Base-by-base conservation (phyloP, 768 basidiomycete genomes). In the Trichaptum fuscoviolaceum region DNA sequence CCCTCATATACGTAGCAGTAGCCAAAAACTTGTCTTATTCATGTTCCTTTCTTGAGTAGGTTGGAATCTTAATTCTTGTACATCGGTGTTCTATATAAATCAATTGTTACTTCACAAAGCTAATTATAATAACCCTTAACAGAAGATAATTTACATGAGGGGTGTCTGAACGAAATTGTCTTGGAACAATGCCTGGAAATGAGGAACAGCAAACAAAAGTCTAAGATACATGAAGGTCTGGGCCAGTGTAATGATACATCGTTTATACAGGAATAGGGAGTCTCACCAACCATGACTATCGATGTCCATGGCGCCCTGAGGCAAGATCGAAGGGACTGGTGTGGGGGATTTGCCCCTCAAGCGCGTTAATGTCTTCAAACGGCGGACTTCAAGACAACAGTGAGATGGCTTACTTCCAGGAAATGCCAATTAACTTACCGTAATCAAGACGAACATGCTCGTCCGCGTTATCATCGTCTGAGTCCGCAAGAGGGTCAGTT, bases 381-480 rank as follows among this genome's bases (percentile, higher is more conserved):
- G 59, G 30, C 59, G 59, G 4, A 23, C 59, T 61, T 25, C 23
- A 61, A 15, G 23, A 61, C 23, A 61, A 24, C 24, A 25, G 23
- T 18, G 59, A 61, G 59, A 12, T 25, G 15, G 25, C 15, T 25
- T 61, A n/a, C 57, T 4, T 6, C 15, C 23, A 34, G 59, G 24
- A 25, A 34, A 18, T 25, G 3, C 10, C 3, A 15, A 60, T 42
- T 10, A 26, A 73, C 89, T 71, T 71, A 89, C 91, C 79, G 71
- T 91, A 91, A 70, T 93, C 90, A 62, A 81, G 73, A 58, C 84
- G 82, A 60, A 83, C 79, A 69, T 89, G 79, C 66, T 90, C 86
- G 67, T 91, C 88, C 65, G 81, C 78, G 65, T 80, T 75, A 71
- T 93, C 91, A 52, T 89, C 88, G 69, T 92, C 91, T 15, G 91